These are phyloP conservation scores for Aphanomyces cochlioides DNA, from an alignment of 352 stramenopile genomes.

Conservation along the genomic window DNA sequence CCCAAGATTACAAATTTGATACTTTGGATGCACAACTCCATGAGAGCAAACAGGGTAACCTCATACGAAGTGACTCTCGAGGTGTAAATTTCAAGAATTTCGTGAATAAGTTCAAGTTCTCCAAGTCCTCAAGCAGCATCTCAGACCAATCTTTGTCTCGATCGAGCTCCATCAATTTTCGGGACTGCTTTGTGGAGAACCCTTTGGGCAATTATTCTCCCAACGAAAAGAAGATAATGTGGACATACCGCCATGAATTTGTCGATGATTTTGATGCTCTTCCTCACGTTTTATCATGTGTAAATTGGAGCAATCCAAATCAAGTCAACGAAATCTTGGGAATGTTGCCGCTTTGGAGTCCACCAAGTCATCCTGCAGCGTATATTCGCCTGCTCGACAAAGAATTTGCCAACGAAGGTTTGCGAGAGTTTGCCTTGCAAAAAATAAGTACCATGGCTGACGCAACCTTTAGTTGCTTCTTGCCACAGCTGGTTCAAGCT, in stretches of 20 bases:
- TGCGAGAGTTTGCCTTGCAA: too few species aligned
- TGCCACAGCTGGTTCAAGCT: constrained; percentile 24
- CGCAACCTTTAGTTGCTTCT: too few species aligned
- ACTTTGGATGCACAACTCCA: constrained; percentile 31
- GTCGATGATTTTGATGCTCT: constrained; percentile 64
- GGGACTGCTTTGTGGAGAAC: constrained; percentile 49
- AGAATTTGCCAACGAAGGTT: too few species aligned
- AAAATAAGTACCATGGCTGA: too few species aligned
- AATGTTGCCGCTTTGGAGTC: constrained; percentile 60
- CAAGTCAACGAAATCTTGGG: constrained; percentile 67
- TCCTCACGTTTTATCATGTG: constrained; percentile 71
- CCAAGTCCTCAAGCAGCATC: neutral
- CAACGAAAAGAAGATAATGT: constrained; percentile 80
- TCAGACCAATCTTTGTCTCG: constrained; percentile 65
- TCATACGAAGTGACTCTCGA: neutral
- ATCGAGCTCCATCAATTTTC: constrained; percentile 39
- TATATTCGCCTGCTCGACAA: constrained; percentile 66
- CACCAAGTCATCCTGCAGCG: constrained; percentile 66
- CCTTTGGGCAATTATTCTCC: constrained; percentile 70
- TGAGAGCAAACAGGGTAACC: neutral
- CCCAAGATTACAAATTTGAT: neutral
- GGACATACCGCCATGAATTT: constrained; percentile 74
- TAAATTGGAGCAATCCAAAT: constrained; percentile 71
- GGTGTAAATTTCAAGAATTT: too few species aligned
- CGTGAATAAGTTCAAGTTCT: neutral